These are phyloP conservation scores for Anthostomella pinea DNA, from an alignment of 2,329 filamentous ascomycete species.

Conservation along the genomic window DNA sequence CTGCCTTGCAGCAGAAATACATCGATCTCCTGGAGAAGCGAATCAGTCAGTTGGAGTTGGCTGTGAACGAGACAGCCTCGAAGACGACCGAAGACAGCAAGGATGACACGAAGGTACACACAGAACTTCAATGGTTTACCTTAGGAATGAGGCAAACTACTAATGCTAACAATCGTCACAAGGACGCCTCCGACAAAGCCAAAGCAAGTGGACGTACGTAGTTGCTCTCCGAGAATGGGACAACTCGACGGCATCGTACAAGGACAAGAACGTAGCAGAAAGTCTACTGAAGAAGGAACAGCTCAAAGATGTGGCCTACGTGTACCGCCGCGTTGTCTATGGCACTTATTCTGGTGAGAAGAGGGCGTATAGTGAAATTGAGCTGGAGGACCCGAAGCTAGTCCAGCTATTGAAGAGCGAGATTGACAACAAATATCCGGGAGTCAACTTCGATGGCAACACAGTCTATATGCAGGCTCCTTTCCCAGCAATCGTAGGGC, in stretches of 20 bases:
- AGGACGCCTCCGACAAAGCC: constrained; percentile 1
- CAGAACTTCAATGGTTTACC: too few relatives aligned
- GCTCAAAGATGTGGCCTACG: constrained; percentile 11
- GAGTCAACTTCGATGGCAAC: constrained; percentile 12
- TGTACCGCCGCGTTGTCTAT: constrained; percentile 13
- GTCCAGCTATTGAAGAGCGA: constrained; percentile 8
- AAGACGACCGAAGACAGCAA: neutral
- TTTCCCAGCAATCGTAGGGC: constrained; percentile 9
- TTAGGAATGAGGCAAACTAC: too few relatives aligned
- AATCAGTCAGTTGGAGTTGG: constrained; percentile 3
- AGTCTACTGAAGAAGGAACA: constrained; percentile 5
- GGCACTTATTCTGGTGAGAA: constrained; percentile 5
- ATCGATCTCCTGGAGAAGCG: constrained; percentile 5
- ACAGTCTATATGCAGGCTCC: constrained; percentile 11
- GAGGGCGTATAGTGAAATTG: constrained; percentile 11
- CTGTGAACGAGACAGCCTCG: neutral
- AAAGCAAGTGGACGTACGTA: constrained; percentile 6
- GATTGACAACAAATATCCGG: constrained; percentile 14
- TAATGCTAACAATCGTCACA: too few relatives aligned
- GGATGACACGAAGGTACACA: neutral
- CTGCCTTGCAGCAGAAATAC: constrained; percentile 3
- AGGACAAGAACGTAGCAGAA: constrained; percentile 9
- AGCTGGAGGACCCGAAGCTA: constrained; percentile 10
- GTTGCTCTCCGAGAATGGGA: constrained; percentile 14
- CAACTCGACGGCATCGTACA: constrained; percentile 6